phyloP scores from a whole-genome alignment of 495 filamentous ascomycete species.

The Xylaria palmicola region DNA sequence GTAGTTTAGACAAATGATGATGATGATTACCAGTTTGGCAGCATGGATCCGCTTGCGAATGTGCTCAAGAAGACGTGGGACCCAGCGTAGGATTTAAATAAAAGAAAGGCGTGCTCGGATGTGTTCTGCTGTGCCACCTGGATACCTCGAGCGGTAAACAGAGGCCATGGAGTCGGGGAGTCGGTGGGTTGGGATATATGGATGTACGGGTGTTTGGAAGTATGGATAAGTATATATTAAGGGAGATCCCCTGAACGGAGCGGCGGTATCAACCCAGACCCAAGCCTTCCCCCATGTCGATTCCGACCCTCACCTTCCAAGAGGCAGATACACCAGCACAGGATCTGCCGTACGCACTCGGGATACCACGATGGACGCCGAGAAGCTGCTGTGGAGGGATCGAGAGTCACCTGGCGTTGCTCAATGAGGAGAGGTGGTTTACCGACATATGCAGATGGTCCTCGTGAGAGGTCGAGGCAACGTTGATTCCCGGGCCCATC shows the following conservation, averaged over 20 bases:
- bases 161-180: not conserved
- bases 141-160: not conserved
- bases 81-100: not conserved
- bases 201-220: too few relatives aligned
- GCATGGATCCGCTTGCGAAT: not conserved
- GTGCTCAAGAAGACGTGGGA: not conserved
- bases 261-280: not conserved
- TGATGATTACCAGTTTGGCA: not conserved
- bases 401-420: conserved; percentile 4
- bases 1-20: not conserved
- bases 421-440: not conserved
- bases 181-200: not conserved
- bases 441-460: conserved; percentile 7
- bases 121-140: not conserved
- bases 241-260: too few relatives aligned
- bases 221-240: conserved; percentile 1
- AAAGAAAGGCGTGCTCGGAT: not conserved
- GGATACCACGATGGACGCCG: not conserved
- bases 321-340: not conserved
- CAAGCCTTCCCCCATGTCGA: not conserved
- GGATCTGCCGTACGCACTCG: not conserved
- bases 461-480: conserved; percentile 5
- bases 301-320: not conserved
- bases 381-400: not conserved
- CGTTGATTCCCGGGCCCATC: not conserved